A percentile compares a stretch with the other conserved stretches of the same genome.
phyloP scores from a whole-genome alignment of 116 monocot genomes.

The Iris pallida region DNA sequence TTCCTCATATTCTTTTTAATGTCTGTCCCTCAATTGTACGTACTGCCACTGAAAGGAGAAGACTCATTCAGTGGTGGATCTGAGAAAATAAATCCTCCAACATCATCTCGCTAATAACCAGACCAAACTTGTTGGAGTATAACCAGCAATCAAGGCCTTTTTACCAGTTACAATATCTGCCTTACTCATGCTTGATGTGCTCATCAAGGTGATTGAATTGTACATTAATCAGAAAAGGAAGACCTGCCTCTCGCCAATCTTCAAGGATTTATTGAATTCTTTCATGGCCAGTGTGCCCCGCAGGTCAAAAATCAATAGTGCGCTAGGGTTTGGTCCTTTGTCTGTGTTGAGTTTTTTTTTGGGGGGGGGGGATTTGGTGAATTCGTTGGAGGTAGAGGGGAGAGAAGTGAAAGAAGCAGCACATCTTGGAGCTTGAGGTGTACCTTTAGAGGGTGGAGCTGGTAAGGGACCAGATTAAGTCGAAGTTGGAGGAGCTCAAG shows the following conservation, averaged over 20 bases:
- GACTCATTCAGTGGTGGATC: no score
- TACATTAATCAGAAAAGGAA: conserved; percentile 48
- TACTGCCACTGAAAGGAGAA: no score
- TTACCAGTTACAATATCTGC: no score
- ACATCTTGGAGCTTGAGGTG: conserved; percentile 87
- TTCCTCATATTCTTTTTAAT: no score
- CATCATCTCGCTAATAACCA: no score
- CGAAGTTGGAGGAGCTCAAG: conserved; percentile 50
- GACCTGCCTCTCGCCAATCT: conserved; percentile 55
- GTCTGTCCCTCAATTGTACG: no score
- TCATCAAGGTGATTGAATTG: no score
- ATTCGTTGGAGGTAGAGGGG: not conserved
- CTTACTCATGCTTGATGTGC: no score
- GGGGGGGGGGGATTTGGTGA: conserved; percentile 10
- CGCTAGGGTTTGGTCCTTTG: conserved; percentile 11
- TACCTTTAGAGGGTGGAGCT: conserved; percentile 74
- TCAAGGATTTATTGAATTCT: conserved; percentile 51
- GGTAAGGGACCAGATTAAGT: conserved; percentile 65
- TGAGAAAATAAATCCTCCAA: no score
- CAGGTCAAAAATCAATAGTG: no score
- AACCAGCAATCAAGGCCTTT: no score
- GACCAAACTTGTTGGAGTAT: no score
- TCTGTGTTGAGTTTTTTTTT: conserved; percentile 31
- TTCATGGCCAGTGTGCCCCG: conserved; percentile 8
- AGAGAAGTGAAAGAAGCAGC: conserved; percentile 85